Conservation (phyloP, 2,329 filamentous ascomycete species). For the Dryadomyces quercus-mongolicae region DNA sequence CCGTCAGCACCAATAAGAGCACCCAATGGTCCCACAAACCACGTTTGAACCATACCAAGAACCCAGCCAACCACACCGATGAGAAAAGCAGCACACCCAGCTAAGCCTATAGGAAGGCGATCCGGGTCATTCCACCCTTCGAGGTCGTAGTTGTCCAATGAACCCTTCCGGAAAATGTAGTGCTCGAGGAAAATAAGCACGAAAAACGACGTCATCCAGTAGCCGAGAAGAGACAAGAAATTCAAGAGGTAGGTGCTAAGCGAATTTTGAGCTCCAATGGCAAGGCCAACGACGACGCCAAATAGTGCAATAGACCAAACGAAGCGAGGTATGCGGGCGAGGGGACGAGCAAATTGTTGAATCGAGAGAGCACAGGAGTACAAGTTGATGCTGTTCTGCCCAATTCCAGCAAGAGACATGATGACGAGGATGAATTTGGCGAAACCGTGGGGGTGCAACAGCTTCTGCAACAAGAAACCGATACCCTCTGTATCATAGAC, state of each 20-base stretch:
- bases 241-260: slow-evolving; percentile 31
- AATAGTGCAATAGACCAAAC: slow-evolving; percentile 35
- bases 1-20: slow-evolving; percentile 28
- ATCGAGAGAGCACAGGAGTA: slow-evolving; percentile 24
- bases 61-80: slow-evolving; percentile 34
- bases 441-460: slow-evolving; percentile 46
- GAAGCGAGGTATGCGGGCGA: slow-evolving; percentile 31
- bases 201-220: slow-evolving; percentile 36
- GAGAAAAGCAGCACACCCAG: slow-evolving; percentile 28
- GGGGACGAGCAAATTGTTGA: slow-evolving; percentile 29
- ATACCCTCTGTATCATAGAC: slow-evolving; percentile 38
- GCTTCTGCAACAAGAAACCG: slow-evolving; percentile 46
- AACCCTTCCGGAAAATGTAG: slow-evolving; percentile 30
- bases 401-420: slow-evolving; percentile 36
- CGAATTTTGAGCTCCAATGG: slow-evolving; percentile 28
- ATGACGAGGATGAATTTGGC: slow-evolving; percentile 51
- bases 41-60: slow-evolving; percentile 47
- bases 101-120: slow-evolving; percentile 30
- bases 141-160: slow-evolving; percentile 30
- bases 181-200: slow-evolving; percentile 35
- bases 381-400: slow-evolving; percentile 32
- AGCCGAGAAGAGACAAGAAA: slow-evolving; percentile 34
- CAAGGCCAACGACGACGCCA: slow-evolving; percentile 30
- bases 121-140: slow-evolving; percentile 33
- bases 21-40: slow-evolving; percentile 35